Conservation (phyloP, 2,329 filamentous ascomycete species). For the Ustulina deusta region DNA sequence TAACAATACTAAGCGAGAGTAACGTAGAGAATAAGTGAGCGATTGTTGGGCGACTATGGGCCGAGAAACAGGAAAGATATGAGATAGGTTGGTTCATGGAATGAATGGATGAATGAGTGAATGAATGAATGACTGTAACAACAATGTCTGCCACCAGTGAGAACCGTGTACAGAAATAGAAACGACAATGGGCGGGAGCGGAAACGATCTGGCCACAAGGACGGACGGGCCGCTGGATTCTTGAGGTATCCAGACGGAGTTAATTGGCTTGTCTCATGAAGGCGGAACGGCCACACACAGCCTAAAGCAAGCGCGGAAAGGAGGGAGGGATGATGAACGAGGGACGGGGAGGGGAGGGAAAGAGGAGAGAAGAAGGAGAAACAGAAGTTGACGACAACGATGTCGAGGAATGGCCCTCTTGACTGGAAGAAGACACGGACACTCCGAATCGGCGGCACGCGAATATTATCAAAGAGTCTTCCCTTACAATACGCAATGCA, state of each 20-base stretch:
- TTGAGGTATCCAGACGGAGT: constrained; percentile 41
- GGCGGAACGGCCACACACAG: constrained; percentile 42
- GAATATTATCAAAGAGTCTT: constrained; percentile 19
- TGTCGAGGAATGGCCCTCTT: constrained; percentile 25
- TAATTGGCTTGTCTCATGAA: constrained; percentile 40
- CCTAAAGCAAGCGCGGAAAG: constrained; percentile 40
- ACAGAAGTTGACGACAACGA: constrained; percentile 22
- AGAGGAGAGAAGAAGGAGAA: constrained; percentile 15
- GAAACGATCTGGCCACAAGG: constrained; percentile 42
- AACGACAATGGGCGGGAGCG: constrained; percentile 43
- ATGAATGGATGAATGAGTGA: constrained; percentile 11
- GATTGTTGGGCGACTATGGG: constrained; percentile 27
- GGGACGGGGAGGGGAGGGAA: constrained; percentile 36
- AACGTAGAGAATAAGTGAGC: constrained; percentile 31
- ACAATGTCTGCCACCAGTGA: constrained; percentile 26
- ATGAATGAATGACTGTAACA: constrained; percentile 23
- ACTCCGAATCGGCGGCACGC: constrained; percentile 14
- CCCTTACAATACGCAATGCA: constrained; percentile 6
- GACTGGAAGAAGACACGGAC: constrained; percentile 12
- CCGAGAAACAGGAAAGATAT: constrained; percentile 12
- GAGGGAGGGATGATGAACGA: constrained; percentile 17
- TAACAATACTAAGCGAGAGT: constrained; percentile 18
- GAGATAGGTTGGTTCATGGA: constrained; percentile 4
- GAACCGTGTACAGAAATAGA: constrained; percentile 40
- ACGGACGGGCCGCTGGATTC: constrained; percentile 40